Percentiles rank a stretch among this genome's conserved stretches.
These are phyloP conservation scores for Cardamine occulta DNA, from an alignment of 345 rosid genomes.

Conservation along the genomic window DNA sequence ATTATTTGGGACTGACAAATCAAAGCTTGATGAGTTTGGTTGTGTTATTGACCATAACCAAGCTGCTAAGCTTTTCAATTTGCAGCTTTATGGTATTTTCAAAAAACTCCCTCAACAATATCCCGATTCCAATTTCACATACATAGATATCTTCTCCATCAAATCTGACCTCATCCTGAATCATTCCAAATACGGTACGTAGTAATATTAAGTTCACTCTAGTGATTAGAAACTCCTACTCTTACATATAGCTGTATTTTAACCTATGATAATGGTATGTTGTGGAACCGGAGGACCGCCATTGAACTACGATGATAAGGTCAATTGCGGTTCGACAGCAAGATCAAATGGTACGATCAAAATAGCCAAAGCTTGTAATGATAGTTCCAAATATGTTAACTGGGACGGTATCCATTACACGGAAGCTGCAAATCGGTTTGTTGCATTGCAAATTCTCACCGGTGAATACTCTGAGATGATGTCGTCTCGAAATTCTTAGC, in stretches of 20 bases:
- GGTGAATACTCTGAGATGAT: conserved; percentile 77
- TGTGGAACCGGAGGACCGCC: conserved; percentile 96
- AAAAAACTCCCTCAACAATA: conserved; percentile 45
- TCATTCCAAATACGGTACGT: conserved; percentile 52
- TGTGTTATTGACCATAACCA: conserved; percentile 56
- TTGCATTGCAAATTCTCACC: conserved; percentile 71
- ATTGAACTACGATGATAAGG: conserved; percentile 66
- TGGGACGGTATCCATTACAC: conserved; percentile 99
- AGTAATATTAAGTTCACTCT: neutral
- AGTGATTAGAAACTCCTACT: neutral
- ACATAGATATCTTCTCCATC: conserved; percentile 56
- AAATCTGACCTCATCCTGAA: conserved; percentile 54
- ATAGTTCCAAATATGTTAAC: conserved; percentile 76
- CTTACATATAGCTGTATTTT: no score
- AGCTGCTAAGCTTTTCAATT: conserved; percentile 56
- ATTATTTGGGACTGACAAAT: conserved; percentile 38
- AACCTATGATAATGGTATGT: conserved; percentile 75
- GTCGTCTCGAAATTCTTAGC: conserved; percentile 40
- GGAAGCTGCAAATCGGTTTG: conserved; percentile 82
- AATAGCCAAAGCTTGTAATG: conserved; percentile 64
- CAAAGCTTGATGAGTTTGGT: conserved; percentile 50
- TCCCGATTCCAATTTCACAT: conserved; percentile 51
- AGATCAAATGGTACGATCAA: conserved; percentile 59
- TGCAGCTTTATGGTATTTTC: conserved; percentile 44
- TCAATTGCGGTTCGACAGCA: conserved; percentile 74